phyloP scores from a whole-genome alignment of 2,329 filamentous ascomycete genomes.

The Huntiella savannae region DNA sequence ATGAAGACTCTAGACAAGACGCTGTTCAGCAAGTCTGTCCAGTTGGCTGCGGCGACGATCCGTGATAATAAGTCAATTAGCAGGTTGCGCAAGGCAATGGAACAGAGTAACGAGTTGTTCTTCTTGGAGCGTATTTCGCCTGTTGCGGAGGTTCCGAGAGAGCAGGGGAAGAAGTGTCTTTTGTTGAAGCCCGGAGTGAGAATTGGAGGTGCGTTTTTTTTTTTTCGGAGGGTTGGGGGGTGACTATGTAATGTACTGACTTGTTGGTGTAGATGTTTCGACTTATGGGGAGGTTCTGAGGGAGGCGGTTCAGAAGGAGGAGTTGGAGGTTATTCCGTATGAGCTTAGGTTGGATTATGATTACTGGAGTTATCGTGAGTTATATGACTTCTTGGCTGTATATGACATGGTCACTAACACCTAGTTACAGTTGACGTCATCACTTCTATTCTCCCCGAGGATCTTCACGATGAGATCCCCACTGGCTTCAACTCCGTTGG shows the following conservation, averaged over 20 bases:
- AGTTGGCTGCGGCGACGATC: slow-evolving; percentile 60
- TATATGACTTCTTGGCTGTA: not conserved
- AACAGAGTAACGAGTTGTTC: slow-evolving; percentile 47
- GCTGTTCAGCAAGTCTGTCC: slow-evolving; percentile 61
- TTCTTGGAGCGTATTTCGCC: slow-evolving; percentile 41
- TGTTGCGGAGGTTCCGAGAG: slow-evolving; percentile 44
- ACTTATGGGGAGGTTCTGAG: slow-evolving; percentile 59
- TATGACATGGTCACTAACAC: slow-evolving; percentile 10
- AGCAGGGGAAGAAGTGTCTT: slow-evolving; percentile 40
- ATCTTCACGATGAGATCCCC: slow-evolving; percentile 62
- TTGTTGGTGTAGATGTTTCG: slow-evolving; percentile 32
- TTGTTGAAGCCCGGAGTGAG: slow-evolving; percentile 39
- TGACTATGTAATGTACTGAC: not conserved
- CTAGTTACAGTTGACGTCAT: slow-evolving; percentile 54
- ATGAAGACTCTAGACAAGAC: slow-evolving; percentile 65
- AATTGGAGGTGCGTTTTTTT: slow-evolving; percentile 23
- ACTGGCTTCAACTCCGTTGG: slow-evolving; percentile 76
- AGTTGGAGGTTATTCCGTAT: slow-evolving; percentile 56
- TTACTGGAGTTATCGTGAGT: slow-evolving; percentile 64
- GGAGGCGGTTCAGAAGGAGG: slow-evolving; percentile 47
- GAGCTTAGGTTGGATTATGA: slow-evolving; percentile 61
- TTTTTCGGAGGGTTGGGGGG: not conserved
- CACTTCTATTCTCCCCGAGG: slow-evolving; percentile 58
- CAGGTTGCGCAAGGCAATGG: slow-evolving; percentile 46
- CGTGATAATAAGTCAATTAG: slow-evolving; percentile 58